These are phyloP conservation scores for Inonotus hispidus DNA, from an alignment of 1,284 basidiomycete species.

Conservation along the genomic window DNA sequence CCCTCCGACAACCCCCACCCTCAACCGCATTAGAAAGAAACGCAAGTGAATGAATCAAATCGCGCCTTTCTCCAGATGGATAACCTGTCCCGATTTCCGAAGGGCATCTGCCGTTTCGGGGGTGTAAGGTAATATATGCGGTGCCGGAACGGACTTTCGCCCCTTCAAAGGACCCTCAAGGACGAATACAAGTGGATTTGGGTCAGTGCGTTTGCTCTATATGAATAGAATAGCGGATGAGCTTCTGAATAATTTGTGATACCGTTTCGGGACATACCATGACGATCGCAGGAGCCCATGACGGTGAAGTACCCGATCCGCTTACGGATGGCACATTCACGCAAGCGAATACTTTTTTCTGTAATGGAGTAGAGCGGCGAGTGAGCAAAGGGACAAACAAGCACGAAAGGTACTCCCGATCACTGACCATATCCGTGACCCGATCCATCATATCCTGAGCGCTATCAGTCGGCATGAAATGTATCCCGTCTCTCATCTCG, in stretches of 20 bases:
- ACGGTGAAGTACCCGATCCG: slow-evolving; percentile 1
- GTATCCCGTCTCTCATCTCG: slow-evolving; percentile 16
- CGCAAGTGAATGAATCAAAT: not conserved
- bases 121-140: slow-evolving; percentile 19
- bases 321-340: slow-evolving; percentile 6
- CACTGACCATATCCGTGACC: slow-evolving; percentile 18
- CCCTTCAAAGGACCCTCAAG: slow-evolving; percentile 16
- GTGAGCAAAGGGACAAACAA: not conserved
- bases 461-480: slow-evolving; percentile 15
- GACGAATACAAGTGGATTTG: slow-evolving; percentile 4
- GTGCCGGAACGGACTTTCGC: slow-evolving; percentile 8
- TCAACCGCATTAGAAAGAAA: not conserved
- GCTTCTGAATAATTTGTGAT: not conserved
- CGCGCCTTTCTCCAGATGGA: slow-evolving; percentile 15
- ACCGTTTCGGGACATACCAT: slow-evolving; percentile 7
- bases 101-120: slow-evolving; percentile 18
- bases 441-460: slow-evolving; percentile 16
- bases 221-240: not conserved
- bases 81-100: slow-evolving; percentile 13
- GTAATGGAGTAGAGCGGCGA: not conserved
- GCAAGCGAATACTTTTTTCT: slow-evolving; percentile 19
- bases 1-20: not conserved
- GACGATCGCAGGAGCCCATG: slow-evolving; percentile 18
- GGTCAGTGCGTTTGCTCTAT: slow-evolving; percentile 18
- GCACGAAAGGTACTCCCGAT: not conserved